Evolutionary conservation across 805 yeast species (phyloP).

Genomic region (Wickerhamiella slavikovae): DNA sequence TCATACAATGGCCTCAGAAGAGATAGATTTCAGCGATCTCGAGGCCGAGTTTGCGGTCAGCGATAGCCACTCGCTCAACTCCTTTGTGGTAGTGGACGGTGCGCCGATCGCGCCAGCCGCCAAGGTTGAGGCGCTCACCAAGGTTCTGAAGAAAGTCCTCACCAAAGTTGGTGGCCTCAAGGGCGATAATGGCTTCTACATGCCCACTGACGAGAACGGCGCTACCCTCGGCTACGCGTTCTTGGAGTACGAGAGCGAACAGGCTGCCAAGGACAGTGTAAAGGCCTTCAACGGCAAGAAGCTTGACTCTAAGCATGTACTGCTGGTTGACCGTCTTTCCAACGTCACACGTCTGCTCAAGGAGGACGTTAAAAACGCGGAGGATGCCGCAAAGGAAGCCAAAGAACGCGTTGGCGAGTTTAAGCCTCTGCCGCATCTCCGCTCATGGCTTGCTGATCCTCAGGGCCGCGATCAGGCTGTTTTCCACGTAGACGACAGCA

Average conservation of each 20-base stretch:
- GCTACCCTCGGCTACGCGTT: constrained; percentile 67
- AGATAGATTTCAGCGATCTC: constrained; percentile 55
- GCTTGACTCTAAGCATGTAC: constrained; percentile 80
- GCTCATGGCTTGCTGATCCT: constrained; percentile 79
- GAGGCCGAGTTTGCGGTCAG: constrained; percentile 54
- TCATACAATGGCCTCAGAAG: not conserved
- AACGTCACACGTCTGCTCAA: constrained; percentile 9
- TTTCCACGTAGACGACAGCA: constrained; percentile 57
- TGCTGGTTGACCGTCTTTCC: constrained; percentile 59
- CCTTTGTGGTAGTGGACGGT: constrained; percentile 76
- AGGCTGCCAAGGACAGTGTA: constrained; percentile 58
- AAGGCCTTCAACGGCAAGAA: constrained; percentile 70
- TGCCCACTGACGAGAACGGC: constrained; percentile 55
- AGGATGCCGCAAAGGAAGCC: constrained; percentile 26
- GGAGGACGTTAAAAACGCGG: constrained; percentile 66
- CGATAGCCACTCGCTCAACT: constrained; percentile 43
- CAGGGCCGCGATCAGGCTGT: constrained; percentile 80
- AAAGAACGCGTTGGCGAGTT: constrained; percentile 37
- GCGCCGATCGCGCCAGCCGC: constrained; percentile 88
- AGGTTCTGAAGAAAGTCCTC: constrained; percentile 69
- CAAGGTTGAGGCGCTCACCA: constrained; percentile 63
- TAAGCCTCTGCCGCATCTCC: constrained; percentile 59
- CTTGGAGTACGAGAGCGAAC: constrained; percentile 52
- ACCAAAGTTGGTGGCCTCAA: constrained; percentile 53
- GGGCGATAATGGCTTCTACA: constrained; percentile 38